A percentile compares a stretch with the other conserved stretches of the same genome.
phyloP scores from a whole-genome alignment of 495 filamentous ascomycete genomes.

The Hyaloscypha hepaticicola region DNA sequence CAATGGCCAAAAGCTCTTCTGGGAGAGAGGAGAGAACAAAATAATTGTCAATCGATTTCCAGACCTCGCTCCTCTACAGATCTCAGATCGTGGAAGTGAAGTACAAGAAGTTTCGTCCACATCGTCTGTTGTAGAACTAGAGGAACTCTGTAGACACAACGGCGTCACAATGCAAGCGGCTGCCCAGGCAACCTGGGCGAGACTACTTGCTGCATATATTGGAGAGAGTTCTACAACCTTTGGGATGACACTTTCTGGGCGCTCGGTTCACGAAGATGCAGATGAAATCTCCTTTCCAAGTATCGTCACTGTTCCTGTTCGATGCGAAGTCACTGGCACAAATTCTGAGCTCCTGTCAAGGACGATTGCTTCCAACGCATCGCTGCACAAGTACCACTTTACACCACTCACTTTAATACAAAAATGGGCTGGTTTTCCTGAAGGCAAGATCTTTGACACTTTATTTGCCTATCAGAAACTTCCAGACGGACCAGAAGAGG shows the following conservation, averaged over 20 bases:
- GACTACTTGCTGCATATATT: constrained; percentile 66
- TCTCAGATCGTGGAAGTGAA: constrained; percentile 37
- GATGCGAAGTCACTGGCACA: constrained; percentile 46
- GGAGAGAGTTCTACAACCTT: constrained; percentile 68
- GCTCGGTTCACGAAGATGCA: constrained; percentile 50
- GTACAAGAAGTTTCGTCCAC: constrained; percentile 42
- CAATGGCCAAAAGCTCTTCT: constrained; percentile 52
- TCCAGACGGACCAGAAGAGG: constrained; percentile 19
- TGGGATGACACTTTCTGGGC: constrained; percentile 72
- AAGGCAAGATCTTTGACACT: constrained; percentile 70
- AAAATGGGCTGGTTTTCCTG: constrained; percentile 56
- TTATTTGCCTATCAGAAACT: constrained; percentile 76
- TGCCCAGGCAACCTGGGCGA: constrained; percentile 72
- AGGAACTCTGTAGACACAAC: constrained; percentile 47
- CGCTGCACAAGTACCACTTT: constrained; percentile 65
- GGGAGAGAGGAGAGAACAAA: constrained; percentile 53
- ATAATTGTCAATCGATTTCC: constrained; percentile 64
- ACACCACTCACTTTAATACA: constrained; percentile 66
- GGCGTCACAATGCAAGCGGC: constrained; percentile 70
- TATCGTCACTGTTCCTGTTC: constrained; percentile 69
- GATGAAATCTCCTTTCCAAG: constrained; percentile 64
- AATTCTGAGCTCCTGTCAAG: constrained; percentile 54
- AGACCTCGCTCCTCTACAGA: constrained; percentile 60
- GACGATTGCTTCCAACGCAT: constrained; percentile 61
- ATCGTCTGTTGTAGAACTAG: constrained; percentile 43